Conservation (phyloP, 495 filamentous ascomycete species). For the Xylaria intraflava region DNA sequence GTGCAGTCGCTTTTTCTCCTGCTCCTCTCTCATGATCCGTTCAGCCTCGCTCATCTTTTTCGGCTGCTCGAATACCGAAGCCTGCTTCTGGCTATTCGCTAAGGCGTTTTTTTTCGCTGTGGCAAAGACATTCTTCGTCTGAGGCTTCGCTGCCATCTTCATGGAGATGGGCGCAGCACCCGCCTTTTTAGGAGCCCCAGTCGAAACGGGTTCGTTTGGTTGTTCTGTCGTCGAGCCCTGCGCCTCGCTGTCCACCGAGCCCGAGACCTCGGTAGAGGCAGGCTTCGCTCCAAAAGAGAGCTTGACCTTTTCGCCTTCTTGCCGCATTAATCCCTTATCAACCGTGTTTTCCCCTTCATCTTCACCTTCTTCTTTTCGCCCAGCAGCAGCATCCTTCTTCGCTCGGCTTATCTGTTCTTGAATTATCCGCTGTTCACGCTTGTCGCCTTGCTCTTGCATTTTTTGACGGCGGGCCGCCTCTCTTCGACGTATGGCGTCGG, state of each 20-base stretch:
- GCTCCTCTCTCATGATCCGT: conserved; percentile 81
- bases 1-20: conserved; percentile 60
- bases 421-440: conserved; percentile 73
- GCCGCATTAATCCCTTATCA: conserved; percentile 52
- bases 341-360: conserved; percentile 38
- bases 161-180: conserved; percentile 38
- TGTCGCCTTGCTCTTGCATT: conserved; percentile 78
- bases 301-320: conserved; percentile 79
- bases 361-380: conserved; percentile 30
- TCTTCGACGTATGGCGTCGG: conserved; percentile 69
- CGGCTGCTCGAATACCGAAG: conserved; percentile 43
- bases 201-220: conserved; percentile 9
- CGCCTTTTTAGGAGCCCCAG: conserved; percentile 4
- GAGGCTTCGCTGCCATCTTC: conserved; percentile 50
- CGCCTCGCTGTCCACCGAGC: conserved; percentile 6
- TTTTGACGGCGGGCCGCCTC: conserved; percentile 81
- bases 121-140: conserved; percentile 83
- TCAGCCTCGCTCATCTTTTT: conserved; percentile 88
- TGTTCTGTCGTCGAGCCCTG: conserved; percentile 6
- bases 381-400: conserved; percentile 42
- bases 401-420: conserved; percentile 74
- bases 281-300: conserved; percentile 58
- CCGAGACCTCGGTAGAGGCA: conserved; percentile 14
- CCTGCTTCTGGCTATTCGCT: conserved; percentile 52
- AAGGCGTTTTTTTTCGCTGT: conserved; percentile 59